Evolutionary conservation across 2,329 filamentous ascomycete genomes (phyloP).

Genomic region (Geosmithia morbida): DNA sequence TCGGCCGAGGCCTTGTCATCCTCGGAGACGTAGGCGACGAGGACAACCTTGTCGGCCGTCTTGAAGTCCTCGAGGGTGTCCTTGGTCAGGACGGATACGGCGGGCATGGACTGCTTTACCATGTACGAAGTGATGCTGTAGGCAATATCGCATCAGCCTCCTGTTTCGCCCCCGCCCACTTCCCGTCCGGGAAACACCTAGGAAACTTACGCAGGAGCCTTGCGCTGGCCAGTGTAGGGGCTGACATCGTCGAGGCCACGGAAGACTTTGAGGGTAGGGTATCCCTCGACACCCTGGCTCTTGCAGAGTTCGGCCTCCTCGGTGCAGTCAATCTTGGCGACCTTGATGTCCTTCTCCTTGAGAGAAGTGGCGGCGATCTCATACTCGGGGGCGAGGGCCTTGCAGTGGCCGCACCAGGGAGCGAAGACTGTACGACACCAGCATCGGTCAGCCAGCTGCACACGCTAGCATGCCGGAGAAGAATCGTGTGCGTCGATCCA

Average conservation of each 20-base stretch:
- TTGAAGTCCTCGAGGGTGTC: slow-evolving; percentile 92
- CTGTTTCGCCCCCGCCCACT: not conserved
- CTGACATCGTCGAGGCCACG: slow-evolving; percentile 68
- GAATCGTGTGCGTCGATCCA: too few species aligned
- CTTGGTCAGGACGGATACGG: slow-evolving; percentile 70
- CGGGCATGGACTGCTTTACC: slow-evolving; percentile 93
- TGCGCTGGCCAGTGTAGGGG: slow-evolving; percentile 80
- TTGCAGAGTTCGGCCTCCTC: slow-evolving; percentile 87
- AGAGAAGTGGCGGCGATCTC: slow-evolving; percentile 72
- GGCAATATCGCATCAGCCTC: slow-evolving; percentile 7
- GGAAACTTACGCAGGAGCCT: slow-evolving; percentile 56
- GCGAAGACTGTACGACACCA: slow-evolving; percentile 55
- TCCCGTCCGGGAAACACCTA: not conserved
- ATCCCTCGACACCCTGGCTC: slow-evolving; percentile 83
- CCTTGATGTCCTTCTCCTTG: slow-evolving; percentile 76
- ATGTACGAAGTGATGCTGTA: slow-evolving; percentile 66
- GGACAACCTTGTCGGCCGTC: slow-evolving; percentile 89
- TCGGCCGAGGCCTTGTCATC: slow-evolving; percentile 77
- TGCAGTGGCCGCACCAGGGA: slow-evolving; percentile 97
- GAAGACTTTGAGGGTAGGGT: slow-evolving; percentile 99
- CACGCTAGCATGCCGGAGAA: not conserved
- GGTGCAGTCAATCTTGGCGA: slow-evolving; percentile 90
- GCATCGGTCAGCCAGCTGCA: slow-evolving; percentile 17
- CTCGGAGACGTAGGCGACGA: slow-evolving; percentile 74
- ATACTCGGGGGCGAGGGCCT: slow-evolving; percentile 88